Percentiles rank a stretch among this genome's conserved stretches.
Evolutionary conservation across 2,329 filamentous ascomycete species (phyloP).

Genomic region (Colletotrichum sp.): DNA sequence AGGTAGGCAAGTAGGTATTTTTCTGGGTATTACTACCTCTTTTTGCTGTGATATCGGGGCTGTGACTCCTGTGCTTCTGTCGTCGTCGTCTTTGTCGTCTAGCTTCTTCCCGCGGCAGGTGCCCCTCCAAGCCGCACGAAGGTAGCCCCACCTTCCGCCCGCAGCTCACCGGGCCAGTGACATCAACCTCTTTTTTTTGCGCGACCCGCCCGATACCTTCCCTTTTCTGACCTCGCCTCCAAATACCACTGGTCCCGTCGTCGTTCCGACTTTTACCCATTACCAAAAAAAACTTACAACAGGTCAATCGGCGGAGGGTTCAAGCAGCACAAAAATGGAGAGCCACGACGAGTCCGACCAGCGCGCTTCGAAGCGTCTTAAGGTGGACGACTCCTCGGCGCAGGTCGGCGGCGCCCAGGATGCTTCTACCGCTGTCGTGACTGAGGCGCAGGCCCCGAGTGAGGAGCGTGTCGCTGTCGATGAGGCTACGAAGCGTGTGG

Average conservation of each 20-base stretch:
- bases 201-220: neutral
- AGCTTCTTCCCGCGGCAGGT: neutral
- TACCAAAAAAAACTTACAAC: neutral
- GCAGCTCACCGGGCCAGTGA: conserved; percentile 1
- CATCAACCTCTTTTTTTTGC: conserved; percentile 3
- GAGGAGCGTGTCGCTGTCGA: conserved; percentile 8
- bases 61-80: neutral
- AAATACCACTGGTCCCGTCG: neutral
- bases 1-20: neutral
- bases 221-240: neutral
- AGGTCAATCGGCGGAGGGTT: neutral
- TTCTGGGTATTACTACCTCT: neutral
- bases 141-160: conserved; percentile 11
- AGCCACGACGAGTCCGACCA: conserved; percentile 19
- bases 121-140: neutral
- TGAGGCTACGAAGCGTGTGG: conserved; percentile 7
- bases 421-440: neutral
- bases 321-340: conserved; percentile 4
- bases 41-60: neutral
- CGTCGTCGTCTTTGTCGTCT: neutral
- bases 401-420: neutral
- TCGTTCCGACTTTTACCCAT: neutral
- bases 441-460: neutral
- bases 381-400: conserved; percentile 18
- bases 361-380: conserved; percentile 26